phyloP scores from a whole-genome alignment of 768 basidiomycete species.

The Boletales sp. region DNA sequence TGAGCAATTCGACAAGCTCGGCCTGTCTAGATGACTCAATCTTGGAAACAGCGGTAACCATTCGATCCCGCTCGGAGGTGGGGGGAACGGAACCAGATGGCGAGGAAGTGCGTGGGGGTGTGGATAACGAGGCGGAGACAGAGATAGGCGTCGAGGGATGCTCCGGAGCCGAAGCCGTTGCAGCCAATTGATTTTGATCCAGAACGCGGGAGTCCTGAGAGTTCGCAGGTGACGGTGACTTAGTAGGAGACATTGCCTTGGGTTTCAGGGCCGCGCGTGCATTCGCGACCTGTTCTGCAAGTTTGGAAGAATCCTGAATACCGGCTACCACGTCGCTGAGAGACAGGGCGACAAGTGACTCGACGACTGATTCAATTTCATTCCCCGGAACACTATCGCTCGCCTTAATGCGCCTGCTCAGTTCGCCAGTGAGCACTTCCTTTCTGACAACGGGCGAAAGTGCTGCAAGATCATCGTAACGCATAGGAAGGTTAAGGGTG shows the following conservation, averaged over 20 bases:
- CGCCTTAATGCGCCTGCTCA: constrained; percentile 67
- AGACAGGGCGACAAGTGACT: constrained; percentile 65
- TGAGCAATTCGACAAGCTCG: constrained; percentile 74
- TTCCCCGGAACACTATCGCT: constrained; percentile 48
- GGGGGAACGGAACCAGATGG: constrained; percentile 62
- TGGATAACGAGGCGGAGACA: constrained; percentile 67
- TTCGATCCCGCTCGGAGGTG: constrained; percentile 70
- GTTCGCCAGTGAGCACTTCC: constrained; percentile 80
- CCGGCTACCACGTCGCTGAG: constrained; percentile 74
- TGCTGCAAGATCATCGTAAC: constrained; percentile 79
- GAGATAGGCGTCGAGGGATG: constrained; percentile 87
- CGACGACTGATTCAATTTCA: constrained; percentile 65
- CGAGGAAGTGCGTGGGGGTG: constrained; percentile 81
- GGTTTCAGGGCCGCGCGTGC: constrained; percentile 36
- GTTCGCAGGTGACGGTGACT: constrained; percentile 50
- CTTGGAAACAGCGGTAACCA: constrained; percentile 60
- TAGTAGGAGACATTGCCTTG: constrained; percentile 39
- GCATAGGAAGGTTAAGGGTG: constrained; percentile 77
- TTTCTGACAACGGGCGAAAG: constrained; percentile 86
- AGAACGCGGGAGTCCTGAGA: constrained; percentile 73
- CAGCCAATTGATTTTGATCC: constrained; percentile 58
- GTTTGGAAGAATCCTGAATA: constrained; percentile 65
- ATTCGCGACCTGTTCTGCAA: constrained; percentile 59
- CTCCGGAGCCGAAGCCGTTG: constrained; percentile 86
- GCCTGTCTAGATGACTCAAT: constrained; percentile 56